Conservation (phyloP, 2,329 filamentous ascomycete species). For the Clarireedia homoeocarpa region DNA sequence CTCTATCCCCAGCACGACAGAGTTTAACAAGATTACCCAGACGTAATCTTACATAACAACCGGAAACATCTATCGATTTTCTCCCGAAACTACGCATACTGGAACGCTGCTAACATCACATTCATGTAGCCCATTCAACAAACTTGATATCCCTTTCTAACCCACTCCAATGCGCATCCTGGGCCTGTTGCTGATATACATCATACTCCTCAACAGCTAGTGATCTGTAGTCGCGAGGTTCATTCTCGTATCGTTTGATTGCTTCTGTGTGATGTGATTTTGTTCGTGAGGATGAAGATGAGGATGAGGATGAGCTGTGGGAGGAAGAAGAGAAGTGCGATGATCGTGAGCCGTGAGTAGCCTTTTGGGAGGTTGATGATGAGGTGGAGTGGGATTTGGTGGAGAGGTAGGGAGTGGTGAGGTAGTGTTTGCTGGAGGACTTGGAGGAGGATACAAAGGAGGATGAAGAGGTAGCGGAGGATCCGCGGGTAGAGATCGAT, state of each 20-base stretch:
- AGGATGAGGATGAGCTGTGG: neutral
- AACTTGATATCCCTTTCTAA: conserved; percentile 7
- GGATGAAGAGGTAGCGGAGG: no score
- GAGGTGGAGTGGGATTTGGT: neutral
- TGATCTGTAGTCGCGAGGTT: conserved; percentile 15
- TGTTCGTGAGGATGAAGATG: neutral
- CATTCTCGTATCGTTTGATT: conserved; percentile 2
- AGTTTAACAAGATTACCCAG: no score
- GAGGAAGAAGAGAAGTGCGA: neutral
- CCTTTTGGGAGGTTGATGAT: conserved; percentile 2
- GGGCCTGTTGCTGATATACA: conserved; percentile 12
- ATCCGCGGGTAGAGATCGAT: no score
- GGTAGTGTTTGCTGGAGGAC: neutral
- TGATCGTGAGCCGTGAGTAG: neutral
- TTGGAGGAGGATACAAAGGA: neutral
- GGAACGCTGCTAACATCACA: neutral
- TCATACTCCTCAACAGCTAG: conserved; percentile 17
- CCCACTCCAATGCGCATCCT: conserved; percentile 1
- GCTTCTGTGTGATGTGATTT: neutral
- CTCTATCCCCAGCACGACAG: no score
- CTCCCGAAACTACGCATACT: neutral
- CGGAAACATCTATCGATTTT: no score
- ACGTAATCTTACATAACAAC: no score
- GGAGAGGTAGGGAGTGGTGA: neutral
- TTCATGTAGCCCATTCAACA: neutral